Evolutionary conservation across 345 rosid species (phyloP), one percentile per base, ranked within the genome.

Genomic region (Trapa bicornis): DNA sequence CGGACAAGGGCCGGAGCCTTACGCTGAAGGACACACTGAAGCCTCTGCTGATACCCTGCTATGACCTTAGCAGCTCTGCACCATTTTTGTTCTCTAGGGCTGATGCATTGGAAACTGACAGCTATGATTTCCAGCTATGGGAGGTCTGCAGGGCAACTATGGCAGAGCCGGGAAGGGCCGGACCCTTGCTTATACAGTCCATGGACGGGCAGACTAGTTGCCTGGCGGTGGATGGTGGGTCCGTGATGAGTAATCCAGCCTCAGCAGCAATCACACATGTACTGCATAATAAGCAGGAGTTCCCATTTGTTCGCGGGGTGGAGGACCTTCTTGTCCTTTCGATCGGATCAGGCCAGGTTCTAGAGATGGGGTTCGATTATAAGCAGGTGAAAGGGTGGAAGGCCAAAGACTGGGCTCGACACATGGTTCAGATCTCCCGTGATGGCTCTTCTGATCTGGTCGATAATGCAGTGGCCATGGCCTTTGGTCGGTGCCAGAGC

Each of bases 251-350:
- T 65, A 93, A 93, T 71, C 98, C 97, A 11, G 75, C 98, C 2
- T 84, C 96, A 2, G 98, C 98, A 17, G 97, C 98, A 15, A 90
- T 93, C 41, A 93, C 98, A 64, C 98, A 93, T 78, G 98, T 93
- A 70, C 74, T 93, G 67, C 98, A 93, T 52, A 93, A 93, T 75
- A 93, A 93, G 83, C 96, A 90, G 70, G 98, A 93, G 79, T 93
- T 93, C 36, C 98, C 98, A 13, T 90, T 90, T 68, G 98, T 93
- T 68, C 80, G 96, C 67, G 98, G 98, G 0, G 94, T 88, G 33
- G 98, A 90, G 83, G 98, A 93, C 82, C 80, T 93, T 74, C 68
- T 93, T 71, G 97, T 93, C 37, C 74, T 93, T 50, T 88, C 96
- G 15, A 65, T 93, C 6, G 98, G 96, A 39, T 82, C 87, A 4